Evolutionary conservation across 495 filamentous ascomycete genomes (phyloP), one percentile per base, ranked within the genome.

Genomic region (Parathielavia appendiculata): DNA sequence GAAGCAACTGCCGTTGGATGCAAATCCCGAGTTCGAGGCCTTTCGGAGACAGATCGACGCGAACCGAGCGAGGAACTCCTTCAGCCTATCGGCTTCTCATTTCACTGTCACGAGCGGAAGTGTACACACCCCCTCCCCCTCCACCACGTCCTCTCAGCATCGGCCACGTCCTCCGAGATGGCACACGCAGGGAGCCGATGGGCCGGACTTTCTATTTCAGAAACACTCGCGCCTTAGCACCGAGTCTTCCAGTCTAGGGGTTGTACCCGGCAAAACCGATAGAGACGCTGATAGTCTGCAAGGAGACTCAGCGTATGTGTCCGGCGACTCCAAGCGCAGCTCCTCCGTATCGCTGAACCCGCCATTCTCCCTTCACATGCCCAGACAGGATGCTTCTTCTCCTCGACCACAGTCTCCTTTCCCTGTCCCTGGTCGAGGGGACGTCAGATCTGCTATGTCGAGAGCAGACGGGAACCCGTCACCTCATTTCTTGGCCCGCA

Each of bases 21-120:
- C 87, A 49, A 88, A 92, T 57, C 80, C 84, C 2, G 83, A 87
- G n/a, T 88, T 87, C 55, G 88, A 92, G 57, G 84, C 85, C 6
- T 88, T 95, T 64, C 75, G 81, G 52, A 80, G 79, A 51, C 87
- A 89, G 64, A 79, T 84, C 11, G 87, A 90, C 65, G 74, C 78
- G 20, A 82, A 85, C 61, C 73, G 75, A 26, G 72, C 74, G 40
- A 70, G 43, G 32, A 17, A 58, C 20, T 69, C 67, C 13, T 88
- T 83, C 66, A 85, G 63, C 53, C 70, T 82, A 47, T 79, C 77
- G 39, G 68, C 56, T n/a, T 61, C 67, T 1, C 73, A 79, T 55
- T 75, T 86, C 55, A 67, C 51, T 54, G 66, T 57, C 38, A 56
- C 58, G 53, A 61, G 55, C 50, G 61, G 38, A 40, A 30, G 51